Evolutionary conservation across 164 flowering plant genomes (phyloP), one percentile per base, ranked within the genome.

Genomic region (Taxillus chinensis): DNA sequence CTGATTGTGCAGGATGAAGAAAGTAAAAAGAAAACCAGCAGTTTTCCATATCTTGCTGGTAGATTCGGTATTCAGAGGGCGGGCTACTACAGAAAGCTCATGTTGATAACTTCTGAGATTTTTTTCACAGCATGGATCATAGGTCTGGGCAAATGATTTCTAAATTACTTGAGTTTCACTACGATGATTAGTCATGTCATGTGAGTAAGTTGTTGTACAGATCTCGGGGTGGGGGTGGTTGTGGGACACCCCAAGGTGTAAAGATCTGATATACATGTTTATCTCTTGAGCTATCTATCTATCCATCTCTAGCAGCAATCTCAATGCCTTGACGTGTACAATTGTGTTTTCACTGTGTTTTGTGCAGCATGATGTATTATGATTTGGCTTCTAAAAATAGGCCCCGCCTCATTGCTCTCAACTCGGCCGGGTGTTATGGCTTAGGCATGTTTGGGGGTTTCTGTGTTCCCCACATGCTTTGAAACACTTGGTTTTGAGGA

Each of bases 161-260:
- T 71, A 67, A 73, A 73, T 65, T 62, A 58, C 49, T 63, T 55
- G 40, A 8, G 39, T 56, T 63, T 67, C 68, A 64, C 66, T 59
- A 27, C 27, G 27, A 27, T 59, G 68, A 61, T 59, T 62, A 67
- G 69, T 27, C 27, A 27, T 27, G 27, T 27, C 45, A 41, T 62
- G 48, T 57, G 46, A 56, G n/a, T n/a, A n/a, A n/a, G n/a, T n/a
- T 73, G 71, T 70, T 73, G 70, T 69, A 66, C 53, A 69, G 62
- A 52, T 37, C 37, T 41, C 62, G 55, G 38, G 52, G 13, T 7
- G 64, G 54, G n/a, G 63, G 68, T 54, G 27, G 27, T 27, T 27
- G 2, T 27, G 27, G 27, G 52, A 60, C 68, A 61, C 17, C 57
- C 9, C 48, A 52, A 64, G 55, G n/a, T 69, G 76, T 69, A 73